These are phyloP conservation scores for Penicillium nucicola DNA, from an alignment of 495 filamentous ascomycete species.

Conservation along the genomic window DNA sequence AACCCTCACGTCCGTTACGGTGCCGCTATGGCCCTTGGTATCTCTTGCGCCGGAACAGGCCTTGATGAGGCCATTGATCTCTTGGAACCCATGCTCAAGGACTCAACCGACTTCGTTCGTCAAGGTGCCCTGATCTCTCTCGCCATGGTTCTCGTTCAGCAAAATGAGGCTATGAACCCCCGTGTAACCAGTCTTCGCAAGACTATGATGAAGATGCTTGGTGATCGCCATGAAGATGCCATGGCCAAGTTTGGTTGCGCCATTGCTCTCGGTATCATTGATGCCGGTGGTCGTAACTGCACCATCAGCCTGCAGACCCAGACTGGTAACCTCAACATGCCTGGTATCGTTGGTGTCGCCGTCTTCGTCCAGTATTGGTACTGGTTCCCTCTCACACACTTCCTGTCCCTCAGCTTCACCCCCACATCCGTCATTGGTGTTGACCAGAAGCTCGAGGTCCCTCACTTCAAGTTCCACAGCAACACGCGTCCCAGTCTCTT, in stretches of 20 bases:
- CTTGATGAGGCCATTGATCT: slow-evolving; percentile 96
- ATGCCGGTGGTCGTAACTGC: slow-evolving; percentile 97
- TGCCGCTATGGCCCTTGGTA: slow-evolving; percentile 96
- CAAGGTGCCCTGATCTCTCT: slow-evolving; percentile 95
- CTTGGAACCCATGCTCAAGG: slow-evolving; percentile 98
- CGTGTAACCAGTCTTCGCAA: slow-evolving; percentile 81
- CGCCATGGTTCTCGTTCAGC: slow-evolving; percentile 97
- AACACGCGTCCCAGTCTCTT: slow-evolving; percentile 93
- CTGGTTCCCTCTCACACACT: slow-evolving; percentile 99
- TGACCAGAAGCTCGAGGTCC: slow-evolving; percentile 88
- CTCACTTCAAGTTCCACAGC: slow-evolving; percentile 94
- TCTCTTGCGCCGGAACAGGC: slow-evolving; percentile 95
- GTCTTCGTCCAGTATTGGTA: slow-evolving; percentile 99
- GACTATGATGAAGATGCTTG: slow-evolving; percentile 83
- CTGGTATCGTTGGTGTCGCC: slow-evolving; percentile 94
- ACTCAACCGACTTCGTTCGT: slow-evolving; percentile 96
- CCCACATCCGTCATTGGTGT: slow-evolving; percentile 94
- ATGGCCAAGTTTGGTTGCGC: slow-evolving; percentile 99
- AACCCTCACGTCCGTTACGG: slow-evolving; percentile 99
- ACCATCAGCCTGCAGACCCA: slow-evolving; percentile 97
- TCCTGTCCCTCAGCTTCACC: slow-evolving; percentile 88
- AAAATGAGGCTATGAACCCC: slow-evolving; percentile 94
- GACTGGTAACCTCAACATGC: slow-evolving; percentile 97
- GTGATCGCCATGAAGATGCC: slow-evolving; percentile 95
- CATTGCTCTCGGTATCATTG: slow-evolving; percentile 92